These are phyloP conservation scores for Penicillium sp. DNA, from an alignment of 2,329 filamentous ascomycete species.

Conservation along the genomic window DNA sequence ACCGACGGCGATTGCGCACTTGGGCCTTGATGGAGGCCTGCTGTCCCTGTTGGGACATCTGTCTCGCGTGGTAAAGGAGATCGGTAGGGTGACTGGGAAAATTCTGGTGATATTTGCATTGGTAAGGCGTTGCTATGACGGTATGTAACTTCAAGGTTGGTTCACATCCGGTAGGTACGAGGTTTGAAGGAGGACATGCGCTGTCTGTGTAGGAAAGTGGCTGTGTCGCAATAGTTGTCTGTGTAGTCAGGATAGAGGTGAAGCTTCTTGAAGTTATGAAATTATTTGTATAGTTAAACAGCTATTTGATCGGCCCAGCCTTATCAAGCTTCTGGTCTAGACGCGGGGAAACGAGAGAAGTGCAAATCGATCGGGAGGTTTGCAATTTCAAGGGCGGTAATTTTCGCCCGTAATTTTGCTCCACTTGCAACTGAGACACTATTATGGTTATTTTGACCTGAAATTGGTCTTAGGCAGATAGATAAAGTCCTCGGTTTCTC, in stretches of 20 bases:
- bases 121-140: neutral
- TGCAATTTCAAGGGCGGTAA: constrained; percentile 12
- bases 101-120: neutral
- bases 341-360: constrained; percentile 5
- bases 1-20: neutral
- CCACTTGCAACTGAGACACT: neutral
- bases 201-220: neutral
- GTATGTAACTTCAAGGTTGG: neutral
- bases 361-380: constrained; percentile 5
- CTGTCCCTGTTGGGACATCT: neutral
- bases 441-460: neutral
- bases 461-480: neutral
- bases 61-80: neutral
- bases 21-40: neutral
- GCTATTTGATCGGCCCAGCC: constrained; percentile 2
- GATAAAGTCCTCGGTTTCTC: neutral
- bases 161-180: neutral
- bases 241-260: neutral
- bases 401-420: constrained; percentile 5
- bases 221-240: neutral
- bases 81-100: neutral
- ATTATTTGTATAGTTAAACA: neutral
- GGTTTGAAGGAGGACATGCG: neutral
- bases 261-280: neutral
- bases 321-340: constrained; percentile 7